phyloP scores from a whole-genome alignment of 495 filamentous ascomycete genomes.

The Podospora bellae-mahoneyi region DNA sequence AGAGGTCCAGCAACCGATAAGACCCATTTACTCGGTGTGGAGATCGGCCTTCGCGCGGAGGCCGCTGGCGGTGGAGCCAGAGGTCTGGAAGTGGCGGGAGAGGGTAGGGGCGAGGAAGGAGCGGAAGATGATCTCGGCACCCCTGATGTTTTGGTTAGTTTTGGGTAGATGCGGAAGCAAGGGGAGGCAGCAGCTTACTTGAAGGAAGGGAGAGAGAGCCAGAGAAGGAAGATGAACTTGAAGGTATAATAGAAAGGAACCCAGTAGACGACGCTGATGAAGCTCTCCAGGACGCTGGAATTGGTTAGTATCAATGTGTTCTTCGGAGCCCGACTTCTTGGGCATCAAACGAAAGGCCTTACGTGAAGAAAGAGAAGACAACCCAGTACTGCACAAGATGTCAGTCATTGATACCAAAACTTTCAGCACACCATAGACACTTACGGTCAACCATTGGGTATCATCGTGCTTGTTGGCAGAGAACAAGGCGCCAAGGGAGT shows the following conservation, averaged over 20 bases:
- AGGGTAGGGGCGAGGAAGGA: slow-evolving; percentile 90
- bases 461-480: slow-evolving; percentile 77
- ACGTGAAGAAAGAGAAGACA: slow-evolving; percentile 87
- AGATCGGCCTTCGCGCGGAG: slow-evolving; percentile 88
- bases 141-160: slow-evolving; percentile 50
- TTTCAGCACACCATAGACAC: slow-evolving; percentile 15
- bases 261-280: slow-evolving; percentile 95
- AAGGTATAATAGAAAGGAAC: slow-evolving; percentile 99
- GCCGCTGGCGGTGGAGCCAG: slow-evolving; percentile 77
- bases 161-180: not conserved
- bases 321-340: not conserved
- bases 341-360: slow-evolving; percentile 28
- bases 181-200: slow-evolving; percentile 57
- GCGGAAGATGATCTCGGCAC: slow-evolving; percentile 93
- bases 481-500: slow-evolving; percentile 88
- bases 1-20: slow-evolving; percentile 3
- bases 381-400: slow-evolving; percentile 81
- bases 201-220: slow-evolving; percentile 94
- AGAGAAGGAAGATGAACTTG: slow-evolving; percentile 95
- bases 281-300: slow-evolving; percentile 76
- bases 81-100: slow-evolving; percentile 79
- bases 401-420: slow-evolving; percentile 25
- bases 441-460: slow-evolving; percentile 76
- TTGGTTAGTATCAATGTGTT: slow-evolving; percentile 14
- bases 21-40: slow-evolving; percentile 50